These are phyloP conservation scores for Ogataea wickerhamii DNA, from an alignment of 805 yeast species.

Conservation along the genomic window DNA sequence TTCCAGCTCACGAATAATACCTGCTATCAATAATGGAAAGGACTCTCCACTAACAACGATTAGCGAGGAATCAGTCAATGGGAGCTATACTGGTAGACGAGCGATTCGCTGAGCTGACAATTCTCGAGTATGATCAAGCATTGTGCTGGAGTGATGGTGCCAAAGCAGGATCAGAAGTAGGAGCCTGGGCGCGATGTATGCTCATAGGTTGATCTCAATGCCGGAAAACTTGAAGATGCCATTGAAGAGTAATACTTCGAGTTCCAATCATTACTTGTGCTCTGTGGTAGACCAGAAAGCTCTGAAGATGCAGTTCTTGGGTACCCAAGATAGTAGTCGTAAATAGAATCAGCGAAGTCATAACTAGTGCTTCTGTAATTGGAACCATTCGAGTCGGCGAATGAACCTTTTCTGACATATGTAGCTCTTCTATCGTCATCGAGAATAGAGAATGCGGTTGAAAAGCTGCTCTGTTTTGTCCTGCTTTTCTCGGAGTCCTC, in stretches of 20 bases:
- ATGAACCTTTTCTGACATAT: neutral
- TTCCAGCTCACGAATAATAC: slow-evolving; percentile 11
- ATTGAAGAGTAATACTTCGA: neutral
- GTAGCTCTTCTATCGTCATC: neutral
- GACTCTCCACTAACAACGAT: slow-evolving; percentile 30
- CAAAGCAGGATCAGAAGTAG: neutral
- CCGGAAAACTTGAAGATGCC: neutral
- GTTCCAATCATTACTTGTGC: neutral
- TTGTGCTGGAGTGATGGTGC: too few relatives aligned
- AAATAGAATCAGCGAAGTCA: slow-evolving; percentile 5
- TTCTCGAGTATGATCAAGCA: too few relatives aligned
- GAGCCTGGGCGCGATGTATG: neutral
- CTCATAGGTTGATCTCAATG: neutral
- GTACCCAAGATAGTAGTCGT: slow-evolving; percentile 6
- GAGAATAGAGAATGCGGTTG: neutral
- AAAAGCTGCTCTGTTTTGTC: neutral
- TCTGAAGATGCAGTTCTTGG: slow-evolving; percentile 5
- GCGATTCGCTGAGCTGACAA: too few relatives aligned
- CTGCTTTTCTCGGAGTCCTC: too few relatives aligned
- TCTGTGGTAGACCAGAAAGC: neutral
- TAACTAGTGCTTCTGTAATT: slow-evolving; percentile 2
- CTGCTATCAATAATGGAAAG: slow-evolving; percentile 8
- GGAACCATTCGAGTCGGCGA: neutral
- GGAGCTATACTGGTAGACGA: too few relatives aligned
- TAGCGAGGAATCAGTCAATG: slow-evolving; percentile 24